Conservation (phyloP, 2,329 filamentous ascomycete species). For the Scopulariopsis brevicaulis region DNA sequence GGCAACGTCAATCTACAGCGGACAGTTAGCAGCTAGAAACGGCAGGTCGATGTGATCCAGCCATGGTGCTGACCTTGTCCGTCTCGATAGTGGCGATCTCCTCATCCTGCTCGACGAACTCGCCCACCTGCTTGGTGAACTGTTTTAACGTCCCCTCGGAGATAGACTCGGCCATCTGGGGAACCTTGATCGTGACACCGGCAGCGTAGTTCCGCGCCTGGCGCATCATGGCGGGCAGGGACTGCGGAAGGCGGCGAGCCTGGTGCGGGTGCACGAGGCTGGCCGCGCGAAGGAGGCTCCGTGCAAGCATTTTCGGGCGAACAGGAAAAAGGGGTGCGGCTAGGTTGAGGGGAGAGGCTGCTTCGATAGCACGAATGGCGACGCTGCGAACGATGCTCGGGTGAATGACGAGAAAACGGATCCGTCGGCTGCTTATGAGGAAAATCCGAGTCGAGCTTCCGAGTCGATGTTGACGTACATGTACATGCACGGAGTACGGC, state of each 20-base stretch:
- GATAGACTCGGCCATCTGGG: slow-evolving; percentile 97
- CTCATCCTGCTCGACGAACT: slow-evolving; percentile 90
- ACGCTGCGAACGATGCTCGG: not conserved
- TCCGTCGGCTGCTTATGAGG: not conserved
- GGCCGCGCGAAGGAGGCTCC: slow-evolving; percentile 28
- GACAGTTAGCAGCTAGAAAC: not conserved
- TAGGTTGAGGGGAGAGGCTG: not conserved
- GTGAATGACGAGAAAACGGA: not conserved
- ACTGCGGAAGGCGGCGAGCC: slow-evolving; percentile 16
- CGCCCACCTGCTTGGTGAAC: slow-evolving; percentile 84
- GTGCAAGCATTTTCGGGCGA: slow-evolving; percentile 25
- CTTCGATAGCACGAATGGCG: not conserved
- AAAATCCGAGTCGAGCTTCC: not conserved
- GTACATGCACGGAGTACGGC: not conserved
- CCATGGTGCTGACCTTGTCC: slow-evolving; percentile 61
- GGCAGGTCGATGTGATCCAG: not conserved
- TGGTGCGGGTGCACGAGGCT: slow-evolving; percentile 31
- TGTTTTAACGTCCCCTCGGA: slow-evolving; percentile 95
- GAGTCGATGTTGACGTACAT: not conserved
- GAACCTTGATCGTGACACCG: slow-evolving; percentile 83
- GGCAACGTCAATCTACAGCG: slow-evolving; percentile 75
- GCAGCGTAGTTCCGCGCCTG: slow-evolving; percentile 49
- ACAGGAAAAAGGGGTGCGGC: not conserved
- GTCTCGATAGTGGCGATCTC: slow-evolving; percentile 99
- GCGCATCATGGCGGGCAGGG: slow-evolving; percentile 42